Evolutionary conservation across 2,329 filamentous ascomycete species (phyloP).

Genomic region (Penicillium sp.): DNA sequence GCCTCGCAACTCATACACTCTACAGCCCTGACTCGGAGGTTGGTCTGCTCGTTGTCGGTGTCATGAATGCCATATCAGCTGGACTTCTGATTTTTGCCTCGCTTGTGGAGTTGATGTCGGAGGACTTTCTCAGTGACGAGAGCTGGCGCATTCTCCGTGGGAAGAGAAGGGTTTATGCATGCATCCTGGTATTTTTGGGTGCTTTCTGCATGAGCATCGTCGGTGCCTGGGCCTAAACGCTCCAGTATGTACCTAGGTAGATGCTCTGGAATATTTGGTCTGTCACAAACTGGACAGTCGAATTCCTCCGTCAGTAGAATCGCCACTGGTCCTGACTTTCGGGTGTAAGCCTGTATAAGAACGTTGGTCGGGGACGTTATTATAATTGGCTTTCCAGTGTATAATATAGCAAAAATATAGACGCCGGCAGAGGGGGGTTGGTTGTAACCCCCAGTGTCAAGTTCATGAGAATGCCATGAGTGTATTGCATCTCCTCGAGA

Average conservation of each 20-base stretch:
- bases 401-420: not conserved
- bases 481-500: too few species aligned
- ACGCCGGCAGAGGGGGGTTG: not conserved
- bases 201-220: constrained; percentile 70
- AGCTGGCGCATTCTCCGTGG: constrained; percentile 68
- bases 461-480: not conserved
- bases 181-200: constrained; percentile 62
- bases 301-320: not conserved
- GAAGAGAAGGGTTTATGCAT: constrained; percentile 61
- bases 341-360: not conserved
- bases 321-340: too few species aligned
- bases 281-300: not conserved
- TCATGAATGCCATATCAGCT: constrained; percentile 81
- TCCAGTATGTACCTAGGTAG: not conserved
- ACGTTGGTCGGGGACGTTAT: not conserved
- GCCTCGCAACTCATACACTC: constrained; percentile 69
- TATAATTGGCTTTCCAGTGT: not conserved
- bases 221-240: constrained; percentile 66
- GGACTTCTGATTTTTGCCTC: constrained; percentile 75
- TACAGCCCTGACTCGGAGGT: constrained; percentile 73
- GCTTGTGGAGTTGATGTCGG: constrained; percentile 72
- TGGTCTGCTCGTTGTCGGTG: constrained; percentile 72
- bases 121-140: constrained; percentile 75
- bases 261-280: not conserved
- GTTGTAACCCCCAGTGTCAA: not conserved